phyloP scores from a whole-genome alignment of 1,284 basidiomycete genomes.

The Cronartium ribicola region DNA sequence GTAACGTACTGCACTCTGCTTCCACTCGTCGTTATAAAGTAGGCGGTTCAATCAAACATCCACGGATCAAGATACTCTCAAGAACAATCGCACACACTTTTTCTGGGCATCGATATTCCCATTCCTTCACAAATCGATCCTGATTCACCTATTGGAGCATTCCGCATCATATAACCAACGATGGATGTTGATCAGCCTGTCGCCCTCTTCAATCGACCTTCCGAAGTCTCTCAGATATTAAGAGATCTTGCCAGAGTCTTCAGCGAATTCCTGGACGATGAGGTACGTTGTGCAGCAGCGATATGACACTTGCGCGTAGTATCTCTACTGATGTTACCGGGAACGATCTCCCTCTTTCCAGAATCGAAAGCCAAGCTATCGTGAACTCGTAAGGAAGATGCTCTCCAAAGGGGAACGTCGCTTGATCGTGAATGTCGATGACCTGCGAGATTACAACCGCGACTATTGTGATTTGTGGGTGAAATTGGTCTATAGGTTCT shows the following conservation, averaged over 20 bases:
- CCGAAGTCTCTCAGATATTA: conserved; percentile 5
- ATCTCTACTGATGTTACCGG: conserved; percentile 8
- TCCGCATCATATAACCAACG: background rate
- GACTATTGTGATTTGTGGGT: conserved; percentile 59
- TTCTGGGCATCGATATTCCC: too few relatives aligned
- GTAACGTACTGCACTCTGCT: too few relatives aligned
- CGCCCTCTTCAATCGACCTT: conserved; percentile 12
- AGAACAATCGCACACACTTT: too few relatives aligned
- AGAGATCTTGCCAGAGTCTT: conserved; percentile 60
- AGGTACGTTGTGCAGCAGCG: conserved; percentile 56
- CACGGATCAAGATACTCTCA: too few relatives aligned
- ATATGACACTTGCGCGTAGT: conserved; percentile 15
- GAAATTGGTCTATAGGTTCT: background rate
- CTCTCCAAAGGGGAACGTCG: conserved; percentile 77
- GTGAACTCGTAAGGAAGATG: conserved; percentile 78
- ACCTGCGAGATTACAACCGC: conserved; percentile 87
- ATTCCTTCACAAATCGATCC: too few relatives aligned
- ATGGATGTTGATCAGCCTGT: conserved; percentile 14
- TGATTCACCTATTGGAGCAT: too few relatives aligned
- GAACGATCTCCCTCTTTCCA: conserved; percentile 41
- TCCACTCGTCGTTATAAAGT: too few relatives aligned
- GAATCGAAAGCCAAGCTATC: conserved; percentile 63
- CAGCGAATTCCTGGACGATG: conserved; percentile 78
- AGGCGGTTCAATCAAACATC: too few relatives aligned
- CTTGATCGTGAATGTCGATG: conserved; percentile 93